Percentiles rank a stretch among this genome's conserved stretches.
Evolutionary conservation across 169 alveolate genomes (phyloP).

Genomic region (Cryptosporidium tyzzeri): DNA sequence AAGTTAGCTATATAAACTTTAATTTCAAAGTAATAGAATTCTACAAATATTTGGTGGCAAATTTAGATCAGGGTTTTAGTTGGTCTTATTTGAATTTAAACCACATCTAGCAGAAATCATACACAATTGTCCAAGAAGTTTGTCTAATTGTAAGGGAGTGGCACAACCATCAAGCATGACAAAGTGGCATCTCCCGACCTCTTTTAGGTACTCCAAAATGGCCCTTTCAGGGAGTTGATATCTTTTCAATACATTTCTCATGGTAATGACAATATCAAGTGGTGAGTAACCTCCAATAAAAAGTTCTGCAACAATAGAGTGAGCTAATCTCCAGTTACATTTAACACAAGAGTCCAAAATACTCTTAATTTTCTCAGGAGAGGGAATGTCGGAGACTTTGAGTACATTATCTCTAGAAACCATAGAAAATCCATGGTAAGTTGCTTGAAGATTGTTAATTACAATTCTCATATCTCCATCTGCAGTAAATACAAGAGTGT

Average conservation of each 20-base stretch:
- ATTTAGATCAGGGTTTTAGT: not conserved
- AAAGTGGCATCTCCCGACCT: slow-evolving; percentile 81
- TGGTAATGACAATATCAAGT: slow-evolving; percentile 88
- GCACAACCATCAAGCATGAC: slow-evolving; percentile 81
- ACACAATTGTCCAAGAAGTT: slow-evolving; percentile 81
- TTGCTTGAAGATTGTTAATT: slow-evolving; percentile 95
- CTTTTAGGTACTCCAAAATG: slow-evolving; percentile 82
- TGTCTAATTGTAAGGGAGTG: slow-evolving; percentile 79
- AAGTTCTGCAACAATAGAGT: slow-evolving; percentile 82
- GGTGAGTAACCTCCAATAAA: slow-evolving; percentile 91
- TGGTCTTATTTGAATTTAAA: not conserved
- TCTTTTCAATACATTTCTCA: slow-evolving; percentile 81
- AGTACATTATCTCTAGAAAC: slow-evolving; percentile 96
- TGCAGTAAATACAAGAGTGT: slow-evolving; percentile 95
- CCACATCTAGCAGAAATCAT: slow-evolving; percentile 63
- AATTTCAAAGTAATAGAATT: not conserved
- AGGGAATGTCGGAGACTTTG: slow-evolving; percentile 95
- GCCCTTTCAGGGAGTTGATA: slow-evolving; percentile 83
- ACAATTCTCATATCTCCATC: slow-evolving; percentile 93
- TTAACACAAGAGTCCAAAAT: slow-evolving; percentile 87
- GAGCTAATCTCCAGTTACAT: slow-evolving; percentile 90
- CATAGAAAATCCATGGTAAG: slow-evolving; percentile 93
- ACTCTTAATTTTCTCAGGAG: slow-evolving; percentile 92
- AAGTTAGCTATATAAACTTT: not conserved
- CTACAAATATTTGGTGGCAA: not conserved